Evolutionary conservation across 805 yeast species (phyloP), one percentile per base, ranked within the genome.

Genomic region (Suhomyces pyralidae): DNA sequence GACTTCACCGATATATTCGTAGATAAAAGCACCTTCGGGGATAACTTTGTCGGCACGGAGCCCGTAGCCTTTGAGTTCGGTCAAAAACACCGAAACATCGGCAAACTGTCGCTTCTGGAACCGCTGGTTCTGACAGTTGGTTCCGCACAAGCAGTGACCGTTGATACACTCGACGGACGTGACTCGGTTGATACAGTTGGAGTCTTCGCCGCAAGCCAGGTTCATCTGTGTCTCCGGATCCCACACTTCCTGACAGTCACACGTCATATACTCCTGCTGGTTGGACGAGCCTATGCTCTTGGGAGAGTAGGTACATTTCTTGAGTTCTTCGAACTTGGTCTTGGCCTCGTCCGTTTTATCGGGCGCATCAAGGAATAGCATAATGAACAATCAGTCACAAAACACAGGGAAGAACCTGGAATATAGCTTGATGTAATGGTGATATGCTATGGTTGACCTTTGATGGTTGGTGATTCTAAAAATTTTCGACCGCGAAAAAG

Each of bases 1-100:
- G 36, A 93, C 96, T 68, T 93, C 98, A 44, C 99, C 99, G 48
- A 88, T 83, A 70, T 93, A 93, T 71, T 93, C 99, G 70, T 88
- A 90, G 44, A 93, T 81, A 64, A 93, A 91, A n/a, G 82, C 74
- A 51, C 83, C 82, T 19, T 81, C 83, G 14, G 78, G 71, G 12
- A 94, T 75, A 49, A 72, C 76, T 4, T 63, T 68, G 52, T 83
- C 77, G 0, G 96, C 92, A 55, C 96, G 78, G 51, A 93, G 82
- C 40, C 99, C 99, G 64, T 81, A 93, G 0, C 99, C 99, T 67
- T 93, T 93, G 58, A 76, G 71, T 51, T 86, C 90, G 1, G 99
- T 91, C 57, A 81, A 78, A 52, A 93, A 83, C n/a, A 94, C 87
- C 28, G 88, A 82, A n/a, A 92, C 85, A 8, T 76, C 61, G 0